phyloP scores from a whole-genome alignment of 169 alveolate genomes.

The Plasmodium vivax region DNA sequence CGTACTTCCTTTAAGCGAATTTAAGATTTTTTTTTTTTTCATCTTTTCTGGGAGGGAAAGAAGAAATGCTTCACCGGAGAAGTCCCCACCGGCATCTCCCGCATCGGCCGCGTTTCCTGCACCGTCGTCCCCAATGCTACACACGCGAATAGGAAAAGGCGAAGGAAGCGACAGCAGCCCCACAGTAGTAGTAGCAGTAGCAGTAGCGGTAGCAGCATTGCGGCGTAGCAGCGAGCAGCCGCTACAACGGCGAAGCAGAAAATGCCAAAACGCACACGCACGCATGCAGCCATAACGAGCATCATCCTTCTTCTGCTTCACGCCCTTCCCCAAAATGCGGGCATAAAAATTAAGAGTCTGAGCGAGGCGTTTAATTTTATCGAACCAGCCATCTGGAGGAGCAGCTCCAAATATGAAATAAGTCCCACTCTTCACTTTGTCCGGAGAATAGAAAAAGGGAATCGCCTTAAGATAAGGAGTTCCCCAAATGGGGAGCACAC shows the following conservation, averaged over 20 bases:
- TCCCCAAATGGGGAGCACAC: background rate
- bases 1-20: background rate
- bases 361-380: constrained; percentile 39
- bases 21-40: background rate
- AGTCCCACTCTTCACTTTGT: background rate
- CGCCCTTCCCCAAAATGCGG: constrained; percentile 13
- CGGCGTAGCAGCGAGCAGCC: background rate
- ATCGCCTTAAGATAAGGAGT: background rate
- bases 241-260: constrained; percentile 2
- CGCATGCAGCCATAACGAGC: background rate
- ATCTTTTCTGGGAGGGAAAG: background rate
- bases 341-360: constrained; percentile 26
- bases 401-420: constrained; percentile 24
- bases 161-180: background rate
- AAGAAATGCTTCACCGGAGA: background rate
- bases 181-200: background rate
- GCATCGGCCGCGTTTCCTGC: background rate
- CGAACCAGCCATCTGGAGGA: constrained; percentile 8
- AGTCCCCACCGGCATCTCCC: background rate
- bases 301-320: constrained; percentile 1
- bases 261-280: constrained; percentile 11
- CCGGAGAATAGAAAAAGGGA: constrained; percentile 7
- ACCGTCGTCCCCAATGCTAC: background rate
- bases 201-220: background rate
- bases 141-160: background rate